Evolutionary conservation across 2,329 filamentous ascomycete genomes (phyloP), one percentile per base, ranked within the genome.

Genomic region (Exophiala bonariae): DNA sequence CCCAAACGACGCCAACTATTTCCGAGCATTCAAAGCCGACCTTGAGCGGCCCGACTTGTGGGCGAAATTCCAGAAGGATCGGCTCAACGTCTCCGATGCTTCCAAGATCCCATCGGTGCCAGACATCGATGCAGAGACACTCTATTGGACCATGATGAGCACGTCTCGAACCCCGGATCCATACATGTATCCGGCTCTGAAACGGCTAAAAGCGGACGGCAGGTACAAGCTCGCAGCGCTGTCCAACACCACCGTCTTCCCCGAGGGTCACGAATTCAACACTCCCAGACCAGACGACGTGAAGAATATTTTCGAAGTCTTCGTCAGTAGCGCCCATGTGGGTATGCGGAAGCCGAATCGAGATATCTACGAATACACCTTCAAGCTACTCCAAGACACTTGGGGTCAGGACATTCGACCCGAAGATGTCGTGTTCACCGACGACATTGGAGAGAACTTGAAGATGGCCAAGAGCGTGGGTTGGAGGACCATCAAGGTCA

Each of bases 141-240:
- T 99, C 20, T 96, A 96, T 72, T 87, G 88, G 79, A 80, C 86
- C 60, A 97, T 97, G 91, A 96, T 97, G 89, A 70, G 75, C 3
- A 70, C 78, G 10, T 84, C 87, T 9, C 76, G 81, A 4, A 68
- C 72, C 1, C 83, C 87, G 1, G 92, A 99, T 64, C 89, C 89
- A 3, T 87, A 86, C 75, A 93, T 97, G 85, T 89, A 81, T 55
- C 90, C 91, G 0, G 91, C 91, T 1, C 72, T 97, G 32, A 71
- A 82, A 61, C 81, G 77, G 30, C 73, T 99, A 49, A 79, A 80
- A 49, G 75, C 74, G 3, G 83, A 78, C 41, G 79, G 81, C 1
- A 71, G 74, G 47, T 91, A 85, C 57, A 76, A 92, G 26, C 68
- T 97, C 2, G 92, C 85, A 1, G 93, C 91, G 1, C 73, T 97